phyloP scores from a whole-genome alignment of 306 rosid genomes.

The Dalbergia oliveri region DNA sequence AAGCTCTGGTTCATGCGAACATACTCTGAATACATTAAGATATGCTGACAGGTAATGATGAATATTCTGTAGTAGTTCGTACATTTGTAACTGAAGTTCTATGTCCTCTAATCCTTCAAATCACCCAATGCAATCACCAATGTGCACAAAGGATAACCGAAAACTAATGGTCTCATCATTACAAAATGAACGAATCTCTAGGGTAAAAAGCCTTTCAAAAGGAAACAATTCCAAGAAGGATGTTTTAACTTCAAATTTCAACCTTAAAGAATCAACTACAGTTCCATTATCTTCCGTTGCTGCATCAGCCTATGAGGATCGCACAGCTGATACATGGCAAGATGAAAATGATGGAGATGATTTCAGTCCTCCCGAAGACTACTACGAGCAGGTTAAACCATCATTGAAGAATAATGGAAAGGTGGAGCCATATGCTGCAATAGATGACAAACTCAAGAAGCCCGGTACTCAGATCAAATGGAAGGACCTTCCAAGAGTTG shows the following conservation, averaged over 20 bases:
- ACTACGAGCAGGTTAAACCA: constrained; percentile 75
- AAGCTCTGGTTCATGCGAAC: constrained; percentile 97
- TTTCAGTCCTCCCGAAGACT: constrained; percentile 75
- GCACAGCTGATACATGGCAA: constrained; percentile 60
- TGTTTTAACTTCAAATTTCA: constrained; percentile 68
- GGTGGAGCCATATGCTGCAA: constrained; percentile 62
- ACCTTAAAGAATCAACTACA: constrained; percentile 83
- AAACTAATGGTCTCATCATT: constrained; percentile 28
- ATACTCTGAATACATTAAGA: constrained; percentile 95
- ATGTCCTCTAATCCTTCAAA: constrained; percentile 4
- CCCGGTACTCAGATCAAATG: constrained; percentile 76
- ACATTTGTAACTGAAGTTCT: constrained; percentile 11
- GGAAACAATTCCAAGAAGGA: constrained; percentile 91
- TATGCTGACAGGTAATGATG: constrained; percentile 90
- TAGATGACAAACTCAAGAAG: constrained; percentile 76
- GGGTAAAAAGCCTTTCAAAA: constrained; percentile 97
- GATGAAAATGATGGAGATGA: constrained; percentile 79
- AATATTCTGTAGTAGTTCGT: constrained; percentile 32
- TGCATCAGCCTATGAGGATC: constrained; percentile 71
- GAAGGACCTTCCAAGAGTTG: constrained; percentile 76
- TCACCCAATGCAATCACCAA: constrained; percentile 13
- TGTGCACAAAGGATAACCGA: constrained; percentile 21
- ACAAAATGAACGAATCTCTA: constrained; percentile 48
- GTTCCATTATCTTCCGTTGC: constrained; percentile 75
- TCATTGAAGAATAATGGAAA: constrained; percentile 80